A percentile compares a stretch with the other conserved stretches of the same genome.
phyloP scores from a whole-genome alignment of 1,284 basidiomycete species.

The Psilocybe mexicana region DNA sequence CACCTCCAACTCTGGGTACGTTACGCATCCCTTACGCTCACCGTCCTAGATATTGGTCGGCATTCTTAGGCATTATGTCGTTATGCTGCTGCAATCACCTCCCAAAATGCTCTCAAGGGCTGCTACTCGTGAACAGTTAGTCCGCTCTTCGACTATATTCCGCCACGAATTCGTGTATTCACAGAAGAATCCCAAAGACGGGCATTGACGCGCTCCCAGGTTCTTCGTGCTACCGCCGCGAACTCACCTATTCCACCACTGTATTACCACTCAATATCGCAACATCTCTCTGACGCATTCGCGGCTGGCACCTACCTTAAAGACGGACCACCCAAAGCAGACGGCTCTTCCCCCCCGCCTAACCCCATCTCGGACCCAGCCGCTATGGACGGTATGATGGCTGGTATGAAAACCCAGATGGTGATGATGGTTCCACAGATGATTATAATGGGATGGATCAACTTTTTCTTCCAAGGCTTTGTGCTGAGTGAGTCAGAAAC shows the following conservation, averaged over 20 bases:
- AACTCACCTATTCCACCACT: constrained; percentile 78
- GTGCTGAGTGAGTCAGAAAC: constrained; percentile 79
- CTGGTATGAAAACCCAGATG: constrained; percentile 98
- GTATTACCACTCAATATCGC: constrained; percentile 77
- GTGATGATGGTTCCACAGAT: constrained; percentile 98
- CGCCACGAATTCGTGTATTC: neutral
- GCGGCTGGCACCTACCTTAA: constrained; percentile 82
- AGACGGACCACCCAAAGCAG: constrained; percentile 73
- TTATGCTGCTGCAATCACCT: constrained; percentile 79
- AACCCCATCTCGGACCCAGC: constrained; percentile 86
- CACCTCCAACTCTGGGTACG: constrained; percentile 1
- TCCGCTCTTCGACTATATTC: constrained; percentile 21
- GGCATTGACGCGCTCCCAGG: constrained; percentile 79
- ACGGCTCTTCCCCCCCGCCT: constrained; percentile 55
- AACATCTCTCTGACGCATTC: constrained; percentile 71
- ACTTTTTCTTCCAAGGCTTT: constrained; percentile 99
- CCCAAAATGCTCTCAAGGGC: constrained; percentile 82
- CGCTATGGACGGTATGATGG: constrained; percentile 98
- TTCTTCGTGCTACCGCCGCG: constrained; percentile 79
- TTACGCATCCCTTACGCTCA: constrained; percentile 8
- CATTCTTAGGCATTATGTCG: constrained; percentile 91
- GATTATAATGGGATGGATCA: constrained; percentile 99
- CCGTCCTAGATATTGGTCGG: constrained; percentile 85
- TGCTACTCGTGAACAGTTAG: constrained; percentile 92
- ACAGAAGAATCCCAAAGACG: constrained; percentile 52